Base-by-base conservation (phyloP, 441 rosid species). In the Macaranga tanarius region DNA sequence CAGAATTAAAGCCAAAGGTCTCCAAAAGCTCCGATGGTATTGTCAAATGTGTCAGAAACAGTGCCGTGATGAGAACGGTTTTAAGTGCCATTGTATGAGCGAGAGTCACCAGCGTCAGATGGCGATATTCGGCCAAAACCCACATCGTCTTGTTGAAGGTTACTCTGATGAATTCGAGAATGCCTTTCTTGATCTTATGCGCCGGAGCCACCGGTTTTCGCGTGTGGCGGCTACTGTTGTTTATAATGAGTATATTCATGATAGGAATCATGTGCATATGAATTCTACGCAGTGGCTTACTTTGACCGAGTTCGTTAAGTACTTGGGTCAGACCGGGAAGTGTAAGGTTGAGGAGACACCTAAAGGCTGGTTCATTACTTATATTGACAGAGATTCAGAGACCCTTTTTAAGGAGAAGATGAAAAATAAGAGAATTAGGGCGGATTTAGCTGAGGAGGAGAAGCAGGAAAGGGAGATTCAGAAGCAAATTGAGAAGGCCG, bases 1-100 rank as follows among this genome's bases (percentile, higher is more conserved):
- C 67, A 82, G 98, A 57, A 89, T 89, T 77, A 95, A 90, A 69
- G 98, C 99, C 6, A 95, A 92, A 81, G 99, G 98, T 9, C 93
- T 92, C 11, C 99, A 92, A 76, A 95, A 92, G 86, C 96, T 92
- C 5, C 87, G 99, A 44, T 95, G 99, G 99, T 95, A 95, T 57
- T 95, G 97, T 69, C 98, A 95, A 83, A 95, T 95, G 99, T 91
- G 98, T 76, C 93, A 92, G 84, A 95, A 95, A 73, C 98, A 92
- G 70, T 95, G 99, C 81, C 86, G 97, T 1, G 98, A 92, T 79
- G 99, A 95, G 89, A 95, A 92, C 69, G 97, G 98, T 1, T 95
- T 95, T 90, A 92, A 95, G 77, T 95, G 98, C 80, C 99, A 95
- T 70, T 92, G 99, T 73, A 91, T 95, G 98, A 90, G 93, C 85